These are phyloP conservation scores for Lycium ferocissimum DNA, from an alignment of 257 asterid genomes.

Conservation along the genomic window DNA sequence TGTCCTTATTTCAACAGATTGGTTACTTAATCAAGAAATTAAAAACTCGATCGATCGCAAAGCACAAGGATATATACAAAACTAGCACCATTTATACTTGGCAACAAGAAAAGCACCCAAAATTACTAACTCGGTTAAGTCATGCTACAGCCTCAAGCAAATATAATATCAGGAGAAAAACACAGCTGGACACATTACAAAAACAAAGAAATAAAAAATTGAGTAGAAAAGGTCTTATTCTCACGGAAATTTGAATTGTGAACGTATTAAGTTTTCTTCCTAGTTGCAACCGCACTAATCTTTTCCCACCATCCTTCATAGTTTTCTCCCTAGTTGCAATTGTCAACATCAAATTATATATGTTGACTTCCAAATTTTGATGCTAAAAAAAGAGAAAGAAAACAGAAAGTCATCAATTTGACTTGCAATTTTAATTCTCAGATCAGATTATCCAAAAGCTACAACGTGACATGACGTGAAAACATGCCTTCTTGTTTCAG, in stretches of 20 bases:
- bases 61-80: no score
- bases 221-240: not conserved
- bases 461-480: conserved; percentile 20
- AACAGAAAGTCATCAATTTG: not conserved
- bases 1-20: no score
- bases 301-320: not conserved
- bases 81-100: no score
- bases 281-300: no score
- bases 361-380: not conserved
- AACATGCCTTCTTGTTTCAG: conserved; percentile 16
- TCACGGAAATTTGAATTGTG: no score
- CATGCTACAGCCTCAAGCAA: no score
- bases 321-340: not conserved
- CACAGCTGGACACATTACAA: not conserved
- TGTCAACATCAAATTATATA: conserved; percentile 4
- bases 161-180: not conserved
- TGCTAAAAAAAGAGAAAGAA: not conserved
- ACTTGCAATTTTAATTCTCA: not conserved
- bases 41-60: no score
- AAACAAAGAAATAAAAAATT: not conserved
- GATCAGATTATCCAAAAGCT: not conserved
- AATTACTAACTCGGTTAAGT: no score
- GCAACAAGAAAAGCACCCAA: no score
- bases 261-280: no score
- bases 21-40: no score